Base-by-base conservation (phyloP, 129 eudicot genomes). In the Chrysanthemum seticuspe region DNA sequence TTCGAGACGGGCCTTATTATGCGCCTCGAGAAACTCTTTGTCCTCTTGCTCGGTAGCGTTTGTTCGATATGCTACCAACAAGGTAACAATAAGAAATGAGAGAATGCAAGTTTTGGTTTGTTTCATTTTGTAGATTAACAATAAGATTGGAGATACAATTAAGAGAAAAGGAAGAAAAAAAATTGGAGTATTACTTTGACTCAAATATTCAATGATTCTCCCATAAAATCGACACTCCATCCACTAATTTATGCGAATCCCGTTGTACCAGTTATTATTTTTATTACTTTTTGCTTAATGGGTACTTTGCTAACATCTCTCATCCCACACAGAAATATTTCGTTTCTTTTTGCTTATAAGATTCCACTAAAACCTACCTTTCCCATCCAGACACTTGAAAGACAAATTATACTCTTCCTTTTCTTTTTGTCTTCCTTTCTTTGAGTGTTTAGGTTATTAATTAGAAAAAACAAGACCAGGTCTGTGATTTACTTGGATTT, bases 1-100 rank as follows among this genome's bases (percentile, higher is more conserved):
- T 10, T 58, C 73, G 13, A 8, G 11, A 9, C 92, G 82, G 10
- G 79, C 84, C 70, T 48, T 62, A 67, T 87, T 87, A 67, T 87
- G 89, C 12, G 76, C 74, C 0, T 64, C 52, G 2, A 87, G 76
- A 67, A 82, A 87, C 29, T 81, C 87, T 13, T 61, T 25, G 3
- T 78, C 81, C 25, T 83, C 57, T 10, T 76, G 50, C 13, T 31
- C 0, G 18, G 58, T 27, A 6, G 57, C 69, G 66, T 74, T 51
- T 44, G 76, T 44, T 36, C 54, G 44, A 44, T 52, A 50, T 1
- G 59, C 51, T 25, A 56, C 23, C 50, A 78, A 2, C 27, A 71
- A 52, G 11, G 47, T 29, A 18, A 72, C 40, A 52, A 81, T 15
- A 1, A 66, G 4, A 60, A 21, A 58, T 40, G 72, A 66, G 53